Conservation (phyloP, 1,284 basidiomycete species). For the Ceratobasidium sp. region DNA sequence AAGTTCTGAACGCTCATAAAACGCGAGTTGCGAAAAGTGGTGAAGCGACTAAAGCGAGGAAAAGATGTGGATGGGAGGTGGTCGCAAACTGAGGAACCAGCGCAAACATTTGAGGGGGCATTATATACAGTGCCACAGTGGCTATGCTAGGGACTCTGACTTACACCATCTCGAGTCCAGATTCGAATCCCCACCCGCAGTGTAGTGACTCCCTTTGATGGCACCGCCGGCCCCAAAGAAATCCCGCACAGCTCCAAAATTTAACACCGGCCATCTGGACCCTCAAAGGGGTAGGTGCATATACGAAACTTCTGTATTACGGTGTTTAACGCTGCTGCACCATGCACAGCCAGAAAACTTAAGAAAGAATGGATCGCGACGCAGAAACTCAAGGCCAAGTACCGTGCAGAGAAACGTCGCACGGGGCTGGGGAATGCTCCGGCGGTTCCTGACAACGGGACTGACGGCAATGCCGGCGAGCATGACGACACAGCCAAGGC, state of each 20-base stretch:
- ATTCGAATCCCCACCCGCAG: constrained; percentile 8
- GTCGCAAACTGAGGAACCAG: constrained; percentile 40
- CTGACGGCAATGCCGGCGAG: neutral
- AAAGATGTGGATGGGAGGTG: constrained; percentile 48
- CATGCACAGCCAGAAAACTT: constrained; percentile 64
- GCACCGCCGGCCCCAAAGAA: constrained; percentile 39
- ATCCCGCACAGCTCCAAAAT: constrained; percentile 60
- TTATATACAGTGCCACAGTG: constrained; percentile 25
- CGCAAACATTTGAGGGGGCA: neutral
- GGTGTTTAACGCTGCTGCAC: constrained; percentile 17
- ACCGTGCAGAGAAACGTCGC: constrained; percentile 74
- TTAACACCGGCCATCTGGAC: constrained; percentile 63
- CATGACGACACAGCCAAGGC: constrained; percentile 8
- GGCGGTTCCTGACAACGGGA: constrained; percentile 18
- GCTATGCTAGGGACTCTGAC: constrained; percentile 7
- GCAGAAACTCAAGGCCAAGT: constrained; percentile 74
- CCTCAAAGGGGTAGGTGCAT: constrained; percentile 60
- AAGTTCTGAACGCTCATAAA: constrained; percentile 93
- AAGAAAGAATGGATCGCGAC: constrained; percentile 75
- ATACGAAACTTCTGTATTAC: constrained; percentile 2
- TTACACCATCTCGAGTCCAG: neutral
- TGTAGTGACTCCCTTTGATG: constrained; percentile 18
- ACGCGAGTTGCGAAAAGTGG: constrained; percentile 52
- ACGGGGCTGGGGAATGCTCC: constrained; percentile 51
- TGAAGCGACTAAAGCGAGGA: constrained; percentile 44